A percentile compares a stretch with the other conserved stretches of the same genome.
Evolutionary conservation across 176 grass and related monocot genomes (phyloP).

Genomic region (Musa itinerans): DNA sequence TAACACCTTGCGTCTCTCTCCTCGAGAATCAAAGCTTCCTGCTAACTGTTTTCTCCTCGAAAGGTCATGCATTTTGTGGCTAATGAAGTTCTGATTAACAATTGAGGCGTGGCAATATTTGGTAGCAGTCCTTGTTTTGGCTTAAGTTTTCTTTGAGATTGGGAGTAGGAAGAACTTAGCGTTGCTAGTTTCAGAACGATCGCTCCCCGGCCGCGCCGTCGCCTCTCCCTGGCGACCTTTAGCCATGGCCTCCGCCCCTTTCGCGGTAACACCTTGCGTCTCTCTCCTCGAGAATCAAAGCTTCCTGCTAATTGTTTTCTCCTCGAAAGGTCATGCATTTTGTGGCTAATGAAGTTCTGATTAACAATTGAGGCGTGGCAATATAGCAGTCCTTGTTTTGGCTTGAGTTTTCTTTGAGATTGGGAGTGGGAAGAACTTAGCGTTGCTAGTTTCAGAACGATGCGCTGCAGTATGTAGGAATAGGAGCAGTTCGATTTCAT

Average conservation of each 20-base stretch:
- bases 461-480: no score
- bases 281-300: not conserved
- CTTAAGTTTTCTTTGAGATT: not conserved
- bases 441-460: no score
- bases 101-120: not conserved
- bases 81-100: not conserved
- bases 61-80: not conserved
- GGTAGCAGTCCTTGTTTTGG: not conserved
- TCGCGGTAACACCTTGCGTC: constrained; percentile 2
- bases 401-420: not conserved
- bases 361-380: not conserved
- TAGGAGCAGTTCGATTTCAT: no score
- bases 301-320: not conserved
- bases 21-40: not conserved
- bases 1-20: constrained; percentile 5
- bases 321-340: not conserved
- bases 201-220: constrained; percentile 5
- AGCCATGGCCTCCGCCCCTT: not conserved
- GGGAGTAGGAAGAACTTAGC: no score
- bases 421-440: no score
- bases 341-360: not conserved
- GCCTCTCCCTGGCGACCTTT: not conserved
- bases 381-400: not conserved
- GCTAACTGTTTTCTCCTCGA: not conserved
- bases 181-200: no score